A percentile compares a stretch with the other conserved stretches of the same genome.
phyloP scores from a whole-genome alignment of 2,329 filamentous ascomycete species.

The Trichophyton simii region DNA sequence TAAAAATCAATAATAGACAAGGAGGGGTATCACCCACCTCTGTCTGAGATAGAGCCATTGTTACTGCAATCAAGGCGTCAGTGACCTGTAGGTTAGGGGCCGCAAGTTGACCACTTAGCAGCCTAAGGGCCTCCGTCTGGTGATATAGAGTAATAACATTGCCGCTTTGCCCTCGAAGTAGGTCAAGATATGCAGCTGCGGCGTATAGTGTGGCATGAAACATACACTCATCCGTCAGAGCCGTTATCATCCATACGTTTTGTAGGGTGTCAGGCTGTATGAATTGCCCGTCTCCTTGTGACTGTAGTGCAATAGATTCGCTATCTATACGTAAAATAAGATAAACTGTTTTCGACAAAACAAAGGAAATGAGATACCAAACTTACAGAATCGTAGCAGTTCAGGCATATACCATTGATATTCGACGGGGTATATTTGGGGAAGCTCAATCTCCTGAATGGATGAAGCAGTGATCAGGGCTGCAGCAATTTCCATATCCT shows the following conservation, averaged over 20 bases:
- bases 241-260: conserved; percentile 7
- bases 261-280: neutral
- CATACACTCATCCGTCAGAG: conserved; percentile 6
- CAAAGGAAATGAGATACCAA: neutral
- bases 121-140: conserved; percentile 6
- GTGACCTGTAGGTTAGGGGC: neutral
- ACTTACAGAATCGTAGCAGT: conserved; percentile 8
- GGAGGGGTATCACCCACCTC: conserved; percentile 1
- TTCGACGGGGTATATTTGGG: conserved; percentile 6
- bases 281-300: neutral
- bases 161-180: conserved; percentile 1
- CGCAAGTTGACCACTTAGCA: conserved; percentile 2
- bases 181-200: conserved; percentile 8
- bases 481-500: neutral
- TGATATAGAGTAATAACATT: conserved; percentile 8
- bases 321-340: neutral
- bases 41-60: conserved; percentile 7
- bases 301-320: neutral
- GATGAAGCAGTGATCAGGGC: neutral
- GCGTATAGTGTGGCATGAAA: conserved; percentile 8
- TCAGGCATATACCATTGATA: conserved; percentile 8
- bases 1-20: neutral
- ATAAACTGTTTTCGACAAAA: neutral
- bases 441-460: neutral
- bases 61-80: conserved; percentile 5